Conservation (phyloP, 2,329 filamentous ascomycete genomes). For the Aspergillus sp. region DNA sequence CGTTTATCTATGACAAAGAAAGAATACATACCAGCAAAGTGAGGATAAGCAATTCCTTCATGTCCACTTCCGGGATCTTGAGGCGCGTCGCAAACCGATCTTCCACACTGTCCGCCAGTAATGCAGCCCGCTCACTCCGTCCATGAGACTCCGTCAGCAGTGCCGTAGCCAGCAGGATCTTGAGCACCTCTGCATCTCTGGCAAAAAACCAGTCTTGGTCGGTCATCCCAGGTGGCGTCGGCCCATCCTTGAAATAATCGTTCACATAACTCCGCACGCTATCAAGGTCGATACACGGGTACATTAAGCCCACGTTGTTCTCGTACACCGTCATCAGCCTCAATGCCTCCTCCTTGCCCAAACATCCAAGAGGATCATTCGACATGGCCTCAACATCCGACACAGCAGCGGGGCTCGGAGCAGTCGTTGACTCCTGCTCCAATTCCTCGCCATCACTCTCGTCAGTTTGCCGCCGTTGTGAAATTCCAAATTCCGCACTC, state of each 20-base stretch:
- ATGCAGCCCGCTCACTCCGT: constrained; percentile 59
- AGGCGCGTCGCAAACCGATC: constrained; percentile 34
- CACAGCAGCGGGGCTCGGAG: constrained; percentile 22
- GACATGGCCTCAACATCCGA: constrained; percentile 34
- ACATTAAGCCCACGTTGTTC: constrained; percentile 87
- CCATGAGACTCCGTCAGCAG: constrained; percentile 74
- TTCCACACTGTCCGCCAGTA: constrained; percentile 36
- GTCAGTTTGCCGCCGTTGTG: constrained; percentile 12
- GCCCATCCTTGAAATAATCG: constrained; percentile 22
- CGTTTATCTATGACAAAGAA: background rate
- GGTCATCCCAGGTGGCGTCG: constrained; percentile 5
- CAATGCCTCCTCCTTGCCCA: constrained; percentile 73
- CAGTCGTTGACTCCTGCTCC: constrained; percentile 19
- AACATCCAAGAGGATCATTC: constrained; percentile 71
- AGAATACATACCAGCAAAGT: constrained; percentile 26
- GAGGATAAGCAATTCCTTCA: constrained; percentile 38
- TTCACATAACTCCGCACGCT: constrained; percentile 55
- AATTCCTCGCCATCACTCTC: constrained; percentile 22
- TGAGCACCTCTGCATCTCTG: constrained; percentile 66
- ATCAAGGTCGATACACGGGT: constrained; percentile 75
- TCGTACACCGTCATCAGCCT: constrained; percentile 76
- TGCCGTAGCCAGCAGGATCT: constrained; percentile 75
- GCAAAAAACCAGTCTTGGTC: constrained; percentile 39
- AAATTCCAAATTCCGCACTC: constrained; percentile 37
- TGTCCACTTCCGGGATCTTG: constrained; percentile 39